A percentile compares a stretch with the other conserved stretches of the same genome.
These are phyloP conservation scores for Pythium coloratum DNA, from an alignment of 352 stramenopile species.

Conservation along the genomic window DNA sequence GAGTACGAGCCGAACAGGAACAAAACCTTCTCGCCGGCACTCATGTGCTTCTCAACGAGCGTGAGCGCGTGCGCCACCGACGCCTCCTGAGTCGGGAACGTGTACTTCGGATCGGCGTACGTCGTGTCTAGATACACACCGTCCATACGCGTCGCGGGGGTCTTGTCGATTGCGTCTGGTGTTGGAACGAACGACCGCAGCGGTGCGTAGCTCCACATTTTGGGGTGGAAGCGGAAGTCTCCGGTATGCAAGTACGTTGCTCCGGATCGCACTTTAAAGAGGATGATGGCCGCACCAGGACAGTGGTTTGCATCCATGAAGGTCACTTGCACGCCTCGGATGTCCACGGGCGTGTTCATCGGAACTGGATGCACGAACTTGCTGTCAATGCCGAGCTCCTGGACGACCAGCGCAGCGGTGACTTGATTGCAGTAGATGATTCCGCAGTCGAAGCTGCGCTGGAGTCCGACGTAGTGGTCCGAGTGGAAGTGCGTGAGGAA, in stretches of 20 bases:
- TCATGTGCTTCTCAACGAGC: slow-evolving; percentile 58
- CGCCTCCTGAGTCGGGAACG: slow-evolving; percentile 88
- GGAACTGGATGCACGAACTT: slow-evolving; percentile 91
- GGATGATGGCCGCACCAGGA: slow-evolving; percentile 93
- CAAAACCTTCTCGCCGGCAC: slow-evolving; percentile 67
- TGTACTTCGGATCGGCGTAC: slow-evolving; percentile 95
- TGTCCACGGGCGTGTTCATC: slow-evolving; percentile 86
- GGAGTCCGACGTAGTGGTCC: slow-evolving; percentile 95
- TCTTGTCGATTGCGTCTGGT: slow-evolving; percentile 7
- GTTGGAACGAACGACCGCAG: slow-evolving; percentile 43
- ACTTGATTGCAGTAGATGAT: slow-evolving; percentile 96
- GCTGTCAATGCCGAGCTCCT: slow-evolving; percentile 90
- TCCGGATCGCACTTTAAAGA: slow-evolving; percentile 88
- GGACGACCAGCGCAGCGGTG: slow-evolving; percentile 90
- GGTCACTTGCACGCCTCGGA: slow-evolving; percentile 91
- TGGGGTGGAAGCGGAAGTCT: slow-evolving; percentile 79
- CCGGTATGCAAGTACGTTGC: slow-evolving; percentile 92
- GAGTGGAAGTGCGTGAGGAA: slow-evolving; percentile 98
- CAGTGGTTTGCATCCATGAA: slow-evolving; percentile 97
- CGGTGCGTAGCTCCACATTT: slow-evolving; percentile 64
- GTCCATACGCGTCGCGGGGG: slow-evolving; percentile 45
- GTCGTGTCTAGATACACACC: slow-evolving; percentile 96
- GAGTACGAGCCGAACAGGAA: slow-evolving; percentile 97
- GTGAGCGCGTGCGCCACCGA: slow-evolving; percentile 60
- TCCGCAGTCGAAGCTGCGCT: slow-evolving; percentile 86